phyloP scores from a whole-genome alignment of 805 yeast species.

The Huiozyma naganishii region DNA sequence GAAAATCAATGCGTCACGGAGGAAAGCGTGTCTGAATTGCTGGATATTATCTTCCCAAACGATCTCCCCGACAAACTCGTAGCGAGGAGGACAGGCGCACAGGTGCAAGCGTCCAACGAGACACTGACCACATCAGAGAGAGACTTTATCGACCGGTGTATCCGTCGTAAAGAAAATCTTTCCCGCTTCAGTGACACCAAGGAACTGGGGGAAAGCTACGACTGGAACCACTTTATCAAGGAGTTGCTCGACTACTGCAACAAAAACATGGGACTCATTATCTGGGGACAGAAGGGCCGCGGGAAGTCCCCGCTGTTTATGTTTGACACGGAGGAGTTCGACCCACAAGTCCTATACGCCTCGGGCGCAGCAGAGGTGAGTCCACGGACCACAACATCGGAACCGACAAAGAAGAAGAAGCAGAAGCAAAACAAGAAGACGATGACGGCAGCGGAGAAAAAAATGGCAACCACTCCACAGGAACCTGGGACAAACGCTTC shows the following conservation, averaged over 20 bases:
- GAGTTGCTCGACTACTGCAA: constrained; percentile 70
- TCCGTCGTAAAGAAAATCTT: constrained; percentile 55
- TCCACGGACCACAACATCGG: background rate
- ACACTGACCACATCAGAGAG: constrained; percentile 60
- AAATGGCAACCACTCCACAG: background rate
- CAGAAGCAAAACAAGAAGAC: background rate
- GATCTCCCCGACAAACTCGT: constrained; percentile 37
- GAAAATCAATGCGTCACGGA: constrained; percentile 6
- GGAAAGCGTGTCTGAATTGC: constrained; percentile 36
- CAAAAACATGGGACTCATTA: constrained; percentile 58
- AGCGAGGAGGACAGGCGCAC: constrained; percentile 14
- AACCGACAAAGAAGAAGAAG: background rate
- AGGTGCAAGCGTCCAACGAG: constrained; percentile 23
- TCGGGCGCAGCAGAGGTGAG: constrained; percentile 10
- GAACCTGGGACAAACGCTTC: background rate
- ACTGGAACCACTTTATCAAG: constrained; percentile 75
- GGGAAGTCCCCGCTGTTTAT: constrained; percentile 19
- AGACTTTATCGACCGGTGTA: constrained; percentile 70
- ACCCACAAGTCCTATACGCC: constrained; percentile 15
- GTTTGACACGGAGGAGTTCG: constrained; percentile 17
- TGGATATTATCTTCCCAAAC: constrained; percentile 67
- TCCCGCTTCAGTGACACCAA: constrained; percentile 36
- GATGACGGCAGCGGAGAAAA: background rate
- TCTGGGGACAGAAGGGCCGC: constrained; percentile 53
- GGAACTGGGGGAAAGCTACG: constrained; percentile 59